Evolutionary conservation across 176 grass and related monocot species (phyloP), one percentile per base, ranked within the genome.

Genomic region (Chloris gayana): DNA sequence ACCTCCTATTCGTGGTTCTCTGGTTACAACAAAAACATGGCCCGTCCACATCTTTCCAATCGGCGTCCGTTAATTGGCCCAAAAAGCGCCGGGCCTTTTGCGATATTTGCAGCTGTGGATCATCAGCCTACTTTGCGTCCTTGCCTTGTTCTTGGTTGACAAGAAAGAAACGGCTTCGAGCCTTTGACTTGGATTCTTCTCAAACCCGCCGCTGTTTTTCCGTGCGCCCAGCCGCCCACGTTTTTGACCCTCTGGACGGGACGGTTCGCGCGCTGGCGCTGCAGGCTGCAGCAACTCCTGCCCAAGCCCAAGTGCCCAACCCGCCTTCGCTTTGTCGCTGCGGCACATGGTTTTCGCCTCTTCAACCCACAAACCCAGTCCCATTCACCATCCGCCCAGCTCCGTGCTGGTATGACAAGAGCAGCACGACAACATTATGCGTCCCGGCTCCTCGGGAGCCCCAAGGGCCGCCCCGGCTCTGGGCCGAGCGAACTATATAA

Each of bases 141-240:
- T 19, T 24, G 33, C 14, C 83, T 27, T 24, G 18, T 54, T 50
- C 62, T 80, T 86, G 70, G 63, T 9, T 65, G 51, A 8, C 39
- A 81, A 75, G 78, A 75, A 76, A 86, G 63, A 61, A 12, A 35
- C 2, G 22, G 50, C n/a, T 5, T 61, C 1, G 31, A 51, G 17
- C 9, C 11, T 67, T 71, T 56, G 73, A 83, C 86, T 24, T 35
- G 33, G 5, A 8, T 45, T 58, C 37, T 46, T 32, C n/a, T n/a
- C n/a, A 21, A 69, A 53, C 34, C 81, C 31, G 62, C 76, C 71
- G 76, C 35, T 56, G 54, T 35, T 85, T 84, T 33, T 70, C 44
- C 32, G 21, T 69, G 25, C 81, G 69, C 61, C 7, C 15, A 29
- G 67, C 46, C 80, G 86, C 81, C 70, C 70, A 85, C 87, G 87